Base-by-base conservation (phyloP, 1,284 basidiomycete genomes). In the Melanopsichium pennsylvanicum region DNA sequence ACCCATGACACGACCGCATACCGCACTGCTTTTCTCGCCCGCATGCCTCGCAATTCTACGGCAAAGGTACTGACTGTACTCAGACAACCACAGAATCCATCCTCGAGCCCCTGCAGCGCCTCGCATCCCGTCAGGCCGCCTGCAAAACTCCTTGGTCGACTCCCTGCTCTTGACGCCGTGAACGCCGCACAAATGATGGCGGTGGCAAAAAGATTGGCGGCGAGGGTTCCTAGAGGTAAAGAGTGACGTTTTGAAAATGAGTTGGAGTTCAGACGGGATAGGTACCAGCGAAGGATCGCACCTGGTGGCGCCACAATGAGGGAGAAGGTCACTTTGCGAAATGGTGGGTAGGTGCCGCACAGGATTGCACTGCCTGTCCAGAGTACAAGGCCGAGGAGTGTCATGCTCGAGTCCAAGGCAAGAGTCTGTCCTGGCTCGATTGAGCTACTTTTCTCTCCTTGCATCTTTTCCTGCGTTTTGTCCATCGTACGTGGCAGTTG, bases 11-110 rank as follows among this genome's bases (percentile, higher is more conserved):
- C 47, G 21, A 73, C 48, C 4, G 70, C 61, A 44, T 79, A 78
- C 18, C 62, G 39, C 21, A 80, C 58, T 11, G 78, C 75, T 11
- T 32, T 59, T 13, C 71, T 41, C 13, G 41, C 31, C 3, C 70
- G 70, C 35, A 96, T 82, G 4, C 86, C 86, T 7, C 84, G 82
- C 27, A 92, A 82, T 81, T 99, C 96, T 4, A 89, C 88, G 2
- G 88, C 89, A 79, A 97, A 95, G 11, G 94, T 98, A 82, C 91
- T 93, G 61, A 99, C 86, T 0, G 96, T 99, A 4, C 90, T 94
- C 67, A 98, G 84, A 82, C 92, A 93, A 8, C 94, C 96, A 78
- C 94, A 97, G 78, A 93, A 97, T 3, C 96, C 96, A 76, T 97
- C 91, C 27, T 86, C 84, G 23, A 98, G 82, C 1, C 74, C 78